A percentile compares a stretch with the other conserved stretches of the same genome.
These are phyloP conservation scores for Euphrasia confusa DNA, from an alignment of 257 asterid species.

Conservation along the genomic window DNA sequence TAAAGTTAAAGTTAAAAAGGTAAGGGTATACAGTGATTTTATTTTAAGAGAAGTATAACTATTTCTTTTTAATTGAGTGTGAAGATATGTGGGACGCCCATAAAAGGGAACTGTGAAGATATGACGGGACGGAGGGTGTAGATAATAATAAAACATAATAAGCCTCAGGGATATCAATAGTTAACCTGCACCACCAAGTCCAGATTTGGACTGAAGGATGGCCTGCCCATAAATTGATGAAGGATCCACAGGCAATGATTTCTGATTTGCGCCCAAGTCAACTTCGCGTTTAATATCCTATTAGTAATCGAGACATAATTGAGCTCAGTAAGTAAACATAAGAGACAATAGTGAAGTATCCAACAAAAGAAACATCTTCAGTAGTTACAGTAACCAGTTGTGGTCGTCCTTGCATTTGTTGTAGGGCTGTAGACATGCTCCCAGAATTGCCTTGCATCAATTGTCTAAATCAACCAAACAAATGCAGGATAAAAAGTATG, in stretches of 20 bases:
- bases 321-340: conserved; percentile 23
- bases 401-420: conserved; percentile 95
- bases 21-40: no score
- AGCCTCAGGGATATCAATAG: background rate
- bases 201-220: conserved; percentile 90
- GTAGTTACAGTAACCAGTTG: conserved; percentile 67
- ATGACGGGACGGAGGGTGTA: no score
- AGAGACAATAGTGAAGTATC: conserved; percentile 3
- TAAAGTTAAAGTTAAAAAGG: no score
- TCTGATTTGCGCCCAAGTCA: conserved; percentile 61
- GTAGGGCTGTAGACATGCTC: conserved; percentile 87
- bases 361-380: conserved; percentile 14
- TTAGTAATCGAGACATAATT: conserved; percentile 20
- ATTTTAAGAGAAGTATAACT: no score
- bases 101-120: no score
- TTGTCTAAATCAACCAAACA: conserved; percentile 66
- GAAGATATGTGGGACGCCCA: no score
- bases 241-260: conserved; percentile 83
- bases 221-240: conserved; percentile 92
- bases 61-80: no score
- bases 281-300: conserved; percentile 84
- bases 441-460: conserved; percentile 84
- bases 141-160: background rate
- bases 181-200: conserved; percentile 88
- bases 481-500: background rate